Evolutionary conservation across 768 basidiomycete species (phyloP), one percentile per base, ranked within the genome.

Genomic region (Pisolithus marmoratus): DNA sequence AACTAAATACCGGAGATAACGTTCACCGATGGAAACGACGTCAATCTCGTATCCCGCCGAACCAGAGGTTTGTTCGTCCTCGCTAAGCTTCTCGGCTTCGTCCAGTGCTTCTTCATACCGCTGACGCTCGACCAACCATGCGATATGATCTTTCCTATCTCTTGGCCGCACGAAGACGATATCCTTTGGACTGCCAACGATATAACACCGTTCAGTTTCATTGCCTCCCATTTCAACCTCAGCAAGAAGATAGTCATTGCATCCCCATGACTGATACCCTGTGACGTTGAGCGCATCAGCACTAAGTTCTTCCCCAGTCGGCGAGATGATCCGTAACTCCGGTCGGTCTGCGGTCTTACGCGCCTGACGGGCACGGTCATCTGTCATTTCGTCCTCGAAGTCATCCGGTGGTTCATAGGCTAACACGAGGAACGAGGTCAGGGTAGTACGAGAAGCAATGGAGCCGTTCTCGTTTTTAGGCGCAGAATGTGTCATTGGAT

Each of bases 291-390:
- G 76, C 1, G 87, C 90, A 65, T 98, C 95, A 2, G 85, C 79
- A 0, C 90, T 80, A 2, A 92, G 74, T 65, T 96, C 94, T 62
- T 97, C 93, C 1, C 95, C 94, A 1, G 79, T 78, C 23, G 85
- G 84, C 2, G 90, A 88, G 56, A 99, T 87, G 59, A 99, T 89
- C 12, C 92, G 83, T 46, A 99, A 77, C 68, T 98, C 95, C 7
- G 96, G 96, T n/a, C 90, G 85, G 56, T 91, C 87, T 0, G 94
- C 90, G 0, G 79, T 80, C 65, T 90, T 90, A 17, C 93, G 82
- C 11, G 85, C 82, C 65, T 95, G 90, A 59, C 81, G 80, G 1
- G 73, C 72, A 19, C 82, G 82, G 61, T 93, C 85, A 2, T 82
- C 78, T 0, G 82, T 80, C 73, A 84, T 80, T 64, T 91, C 87